These are phyloP conservation scores for Aspergillus latus DNA, from an alignment of 2,329 filamentous ascomycete species.

Conservation along the genomic window DNA sequence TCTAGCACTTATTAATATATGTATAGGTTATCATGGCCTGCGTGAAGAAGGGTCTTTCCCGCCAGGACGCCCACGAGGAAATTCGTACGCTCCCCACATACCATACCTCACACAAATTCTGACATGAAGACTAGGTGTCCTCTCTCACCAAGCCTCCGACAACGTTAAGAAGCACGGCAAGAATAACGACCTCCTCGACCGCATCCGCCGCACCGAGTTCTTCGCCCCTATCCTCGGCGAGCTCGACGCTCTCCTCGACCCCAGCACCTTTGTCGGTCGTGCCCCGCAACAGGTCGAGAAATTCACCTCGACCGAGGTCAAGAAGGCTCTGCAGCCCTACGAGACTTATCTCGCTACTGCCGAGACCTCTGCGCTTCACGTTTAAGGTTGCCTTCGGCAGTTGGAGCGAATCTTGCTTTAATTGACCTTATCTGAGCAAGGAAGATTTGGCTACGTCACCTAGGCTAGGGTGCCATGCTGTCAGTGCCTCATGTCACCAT, in stretches of 20 bases:
- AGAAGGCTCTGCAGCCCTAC: constrained; percentile 50
- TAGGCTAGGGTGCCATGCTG: neutral
- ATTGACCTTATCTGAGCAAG: neutral
- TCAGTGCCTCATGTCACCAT: neutral
- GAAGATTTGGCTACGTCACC: neutral
- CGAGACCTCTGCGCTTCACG: constrained; percentile 42
- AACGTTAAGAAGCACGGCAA: constrained; percentile 72
- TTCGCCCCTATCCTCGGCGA: constrained; percentile 71
- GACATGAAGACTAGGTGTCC: constrained; percentile 50
- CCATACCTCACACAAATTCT: neutral
- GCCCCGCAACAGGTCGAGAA: constrained; percentile 55
- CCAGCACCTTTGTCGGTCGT: constrained; percentile 60
- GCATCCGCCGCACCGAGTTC: constrained; percentile 71
- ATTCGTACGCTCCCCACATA: constrained; percentile 56
- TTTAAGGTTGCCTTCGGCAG: constrained; percentile 28
- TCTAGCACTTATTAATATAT: constrained; percentile 29
- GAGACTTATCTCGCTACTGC: constrained; percentile 36
- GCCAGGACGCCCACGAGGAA: constrained; percentile 83
- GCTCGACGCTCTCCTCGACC: constrained; percentile 66
- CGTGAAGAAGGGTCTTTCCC: constrained; percentile 65
- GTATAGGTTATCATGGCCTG: constrained; percentile 74
- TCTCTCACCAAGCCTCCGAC: constrained; percentile 71
- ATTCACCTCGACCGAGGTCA: constrained; percentile 53
- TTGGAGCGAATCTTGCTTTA: neutral
- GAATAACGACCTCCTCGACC: constrained; percentile 76